Evolutionary conservation across 768 basidiomycete genomes (phyloP).

Genomic region (Hygrocybe coccinea): DNA sequence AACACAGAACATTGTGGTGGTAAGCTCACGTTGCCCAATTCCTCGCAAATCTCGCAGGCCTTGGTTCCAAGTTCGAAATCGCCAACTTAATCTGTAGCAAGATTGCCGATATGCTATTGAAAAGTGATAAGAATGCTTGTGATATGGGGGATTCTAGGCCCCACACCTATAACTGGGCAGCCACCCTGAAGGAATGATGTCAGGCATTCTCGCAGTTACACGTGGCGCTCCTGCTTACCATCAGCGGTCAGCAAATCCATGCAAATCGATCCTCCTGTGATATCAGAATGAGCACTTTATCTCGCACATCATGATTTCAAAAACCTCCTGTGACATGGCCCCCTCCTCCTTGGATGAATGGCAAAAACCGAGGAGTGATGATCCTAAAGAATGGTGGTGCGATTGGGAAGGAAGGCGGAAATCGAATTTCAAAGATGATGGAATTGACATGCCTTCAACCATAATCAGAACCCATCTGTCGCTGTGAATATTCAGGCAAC

Average conservation of each 20-base stretch:
- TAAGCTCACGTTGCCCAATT: conserved; percentile 45
- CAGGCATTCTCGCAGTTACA: neutral
- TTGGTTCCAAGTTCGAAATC: conserved; percentile 61
- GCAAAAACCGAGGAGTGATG: conserved; percentile 65
- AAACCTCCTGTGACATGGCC: conserved; percentile 63
- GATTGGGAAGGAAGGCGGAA: conserved; percentile 60
- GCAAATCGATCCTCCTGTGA: conserved; percentile 62
- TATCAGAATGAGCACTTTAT: conserved; percentile 1
- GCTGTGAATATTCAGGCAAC: conserved; percentile 15
- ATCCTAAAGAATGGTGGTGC: conserved; percentile 75
- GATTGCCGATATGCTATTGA: conserved; percentile 41
- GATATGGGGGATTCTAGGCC: neutral
- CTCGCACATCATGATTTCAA: neutral
- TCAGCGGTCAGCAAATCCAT: conserved; percentile 68
- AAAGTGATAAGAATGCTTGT: neutral
- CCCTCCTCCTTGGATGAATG: conserved; percentile 66
- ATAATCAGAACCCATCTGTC: conserved; percentile 1
- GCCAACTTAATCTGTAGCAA: conserved; percentile 66
- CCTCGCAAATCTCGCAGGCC: conserved; percentile 51
- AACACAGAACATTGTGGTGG: neutral
- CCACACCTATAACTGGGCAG: conserved; percentile 59
- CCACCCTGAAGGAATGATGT: conserved; percentile 41
- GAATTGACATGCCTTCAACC: conserved; percentile 50
- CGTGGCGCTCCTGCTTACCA: conserved; percentile 33
- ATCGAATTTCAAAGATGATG: conserved; percentile 68